phyloP scores from a whole-genome alignment of 345 rosid genomes.

The Rhizophora mangle region DNA sequence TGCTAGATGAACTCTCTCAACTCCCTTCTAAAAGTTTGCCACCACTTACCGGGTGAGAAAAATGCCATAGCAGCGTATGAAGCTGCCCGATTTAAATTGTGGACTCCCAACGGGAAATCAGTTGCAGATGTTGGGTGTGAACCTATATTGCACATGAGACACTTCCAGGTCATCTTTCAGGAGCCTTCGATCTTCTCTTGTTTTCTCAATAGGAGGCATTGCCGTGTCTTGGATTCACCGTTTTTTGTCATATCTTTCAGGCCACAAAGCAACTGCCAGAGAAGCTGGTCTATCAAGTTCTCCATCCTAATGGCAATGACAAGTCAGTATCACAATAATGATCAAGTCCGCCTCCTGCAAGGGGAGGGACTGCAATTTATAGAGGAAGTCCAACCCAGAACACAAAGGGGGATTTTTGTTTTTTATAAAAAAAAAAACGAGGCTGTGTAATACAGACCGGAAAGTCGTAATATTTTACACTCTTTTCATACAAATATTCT shows the following conservation, averaged over 20 bases:
- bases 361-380: not conserved
- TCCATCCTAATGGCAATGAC: constrained; percentile 8
- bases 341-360: not conserved
- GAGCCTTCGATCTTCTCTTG: not conserved
- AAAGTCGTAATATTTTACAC: no score
- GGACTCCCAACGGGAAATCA: constrained; percentile 73
- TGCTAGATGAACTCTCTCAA: constrained; percentile 89
- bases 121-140: constrained; percentile 96
- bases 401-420: not conserved
- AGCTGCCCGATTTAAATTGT: constrained; percentile 63
- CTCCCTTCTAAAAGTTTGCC: constrained; percentile 72
- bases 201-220: not conserved
- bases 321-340: constrained; percentile 1
- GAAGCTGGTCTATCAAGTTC: constrained; percentile 58
- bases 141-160: constrained; percentile 96
- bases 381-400: not conserved
- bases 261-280: constrained; percentile 68
- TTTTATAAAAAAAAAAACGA: no score
- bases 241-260: constrained; percentile 35
- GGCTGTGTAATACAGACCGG: no score
- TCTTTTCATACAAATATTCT: no score
- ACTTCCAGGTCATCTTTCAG: constrained; percentile 65
- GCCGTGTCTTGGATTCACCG: constrained; percentile 3
- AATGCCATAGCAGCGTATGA: constrained; percentile 41
- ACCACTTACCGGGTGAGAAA: constrained; percentile 60